Evolutionary conservation across 768 basidiomycete genomes (phyloP).

Genomic region (Pleurotus pulmonarius): DNA sequence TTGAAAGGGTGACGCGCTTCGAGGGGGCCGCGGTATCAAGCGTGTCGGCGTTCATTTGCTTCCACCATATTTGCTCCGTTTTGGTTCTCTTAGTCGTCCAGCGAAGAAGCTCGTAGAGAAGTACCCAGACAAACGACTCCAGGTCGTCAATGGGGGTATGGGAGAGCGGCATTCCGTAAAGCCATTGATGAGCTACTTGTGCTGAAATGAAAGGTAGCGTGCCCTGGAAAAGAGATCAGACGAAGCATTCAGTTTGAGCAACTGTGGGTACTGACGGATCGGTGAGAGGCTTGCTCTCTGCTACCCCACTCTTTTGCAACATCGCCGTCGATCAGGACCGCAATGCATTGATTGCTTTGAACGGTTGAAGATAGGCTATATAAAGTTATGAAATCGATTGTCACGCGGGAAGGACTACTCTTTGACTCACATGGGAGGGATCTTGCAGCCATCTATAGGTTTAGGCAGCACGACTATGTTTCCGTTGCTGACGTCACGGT

Average conservation of each 20-base stretch:
- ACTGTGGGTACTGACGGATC: constrained; percentile 3
- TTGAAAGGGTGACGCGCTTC: no score
- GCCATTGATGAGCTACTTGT: neutral
- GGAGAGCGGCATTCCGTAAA: neutral
- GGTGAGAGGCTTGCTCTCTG: neutral
- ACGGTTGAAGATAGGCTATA: neutral
- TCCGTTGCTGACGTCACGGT: constrained; percentile 10
- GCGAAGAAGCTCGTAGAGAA: neutral
- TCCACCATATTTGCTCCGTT: neutral
- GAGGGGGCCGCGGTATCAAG: neutral
- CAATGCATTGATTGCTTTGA: constrained; percentile 1
- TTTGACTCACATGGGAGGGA: neutral
- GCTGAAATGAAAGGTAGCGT: constrained; percentile 6
- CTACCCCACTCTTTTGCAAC: constrained; percentile 7
- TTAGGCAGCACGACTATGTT: constrained; percentile 4
- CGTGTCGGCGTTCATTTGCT: neutral
- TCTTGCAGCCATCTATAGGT: neutral
- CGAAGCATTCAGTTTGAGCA: neutral
- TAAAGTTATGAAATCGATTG: neutral
- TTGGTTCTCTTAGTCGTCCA: neutral
- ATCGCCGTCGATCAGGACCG: constrained; percentile 8
- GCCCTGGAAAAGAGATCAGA: neutral
- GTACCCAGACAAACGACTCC: constrained; percentile 9
- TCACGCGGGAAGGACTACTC: neutral
- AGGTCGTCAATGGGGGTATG: constrained; percentile 11